phyloP scores from a whole-genome alignment of 2,329 filamentous ascomycete species.

The Ceratocystis cubensis region DNA sequence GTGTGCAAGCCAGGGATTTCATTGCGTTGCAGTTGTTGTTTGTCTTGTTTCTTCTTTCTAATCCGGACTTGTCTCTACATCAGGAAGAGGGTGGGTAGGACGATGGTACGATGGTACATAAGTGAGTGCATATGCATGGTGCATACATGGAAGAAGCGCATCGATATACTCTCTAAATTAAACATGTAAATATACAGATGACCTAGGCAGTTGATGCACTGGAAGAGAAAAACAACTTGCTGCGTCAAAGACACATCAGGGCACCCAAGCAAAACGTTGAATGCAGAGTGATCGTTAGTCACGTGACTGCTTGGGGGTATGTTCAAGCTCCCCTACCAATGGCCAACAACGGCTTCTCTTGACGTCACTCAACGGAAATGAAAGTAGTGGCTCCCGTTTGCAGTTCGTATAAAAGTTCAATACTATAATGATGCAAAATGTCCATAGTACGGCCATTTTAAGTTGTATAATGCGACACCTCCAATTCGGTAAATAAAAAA shows the following conservation, averaged over 20 bases:
- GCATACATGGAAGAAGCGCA: not conserved
- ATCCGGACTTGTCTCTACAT: not conserved
- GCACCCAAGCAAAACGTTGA: too few species aligned
- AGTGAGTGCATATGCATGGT: slow-evolving; percentile 10
- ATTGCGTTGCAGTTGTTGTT: not conserved
- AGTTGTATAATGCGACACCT: too few species aligned
- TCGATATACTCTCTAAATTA: not conserved
- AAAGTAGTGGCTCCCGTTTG: too few species aligned
- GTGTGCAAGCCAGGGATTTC: not conserved
- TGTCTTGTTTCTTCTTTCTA: not conserved
- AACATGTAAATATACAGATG: not conserved
- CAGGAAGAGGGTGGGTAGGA: not conserved
- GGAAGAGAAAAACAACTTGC: not conserved
- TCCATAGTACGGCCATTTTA: too few species aligned
- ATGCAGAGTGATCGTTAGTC: too few species aligned
- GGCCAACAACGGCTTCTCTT: too few species aligned
- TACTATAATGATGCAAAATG: too few species aligned
- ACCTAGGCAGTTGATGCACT: not conserved
- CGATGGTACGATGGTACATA: not conserved
- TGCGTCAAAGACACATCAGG: not conserved
- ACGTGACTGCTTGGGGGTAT: too few species aligned
- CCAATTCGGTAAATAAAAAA: too few species aligned
- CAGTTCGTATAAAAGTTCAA: too few species aligned
- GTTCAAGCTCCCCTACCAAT: too few species aligned
- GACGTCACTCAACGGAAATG: too few species aligned